Percentiles rank a stretch among this genome's conserved stretches.
phyloP scores from a whole-genome alignment of 129 eudicot genomes.

The Artemisia argyi region DNA sequence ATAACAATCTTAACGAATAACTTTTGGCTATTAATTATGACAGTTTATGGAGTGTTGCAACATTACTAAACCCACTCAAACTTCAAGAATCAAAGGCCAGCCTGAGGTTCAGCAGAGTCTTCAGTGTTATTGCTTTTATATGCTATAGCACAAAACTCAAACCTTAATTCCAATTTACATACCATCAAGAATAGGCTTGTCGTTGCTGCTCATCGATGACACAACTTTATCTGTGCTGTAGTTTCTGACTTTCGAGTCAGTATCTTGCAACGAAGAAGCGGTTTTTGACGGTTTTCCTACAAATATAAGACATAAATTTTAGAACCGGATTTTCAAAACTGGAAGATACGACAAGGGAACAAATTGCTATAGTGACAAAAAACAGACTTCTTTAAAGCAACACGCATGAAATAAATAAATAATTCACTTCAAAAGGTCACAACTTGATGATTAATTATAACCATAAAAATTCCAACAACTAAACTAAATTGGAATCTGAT shows the following conservation, averaged over 20 bases:
- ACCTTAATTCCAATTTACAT: constrained; percentile 18
- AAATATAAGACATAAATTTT: constrained; percentile 19
- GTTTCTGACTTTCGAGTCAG: constrained; percentile 29
- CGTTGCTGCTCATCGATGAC: constrained; percentile 24
- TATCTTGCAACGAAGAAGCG: constrained; percentile 33
- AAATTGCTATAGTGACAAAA: background rate
- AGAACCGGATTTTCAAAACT: constrained; percentile 4
- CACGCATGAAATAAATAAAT: background rate
- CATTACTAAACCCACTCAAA: too few species aligned
- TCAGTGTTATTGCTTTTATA: too few species aligned
- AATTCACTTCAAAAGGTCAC: background rate
- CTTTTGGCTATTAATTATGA: too few species aligned
- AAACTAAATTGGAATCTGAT: constrained; percentile 9
- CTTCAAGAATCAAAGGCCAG: too few species aligned
- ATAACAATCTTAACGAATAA: too few species aligned
- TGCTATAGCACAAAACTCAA: too few species aligned
- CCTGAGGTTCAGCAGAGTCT: too few species aligned
- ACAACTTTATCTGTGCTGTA: constrained; percentile 29
- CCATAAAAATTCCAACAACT: constrained; percentile 5
- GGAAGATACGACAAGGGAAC: constrained; percentile 2
- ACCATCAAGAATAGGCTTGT: constrained; percentile 70
- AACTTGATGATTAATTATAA: background rate
- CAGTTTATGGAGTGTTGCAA: too few species aligned
- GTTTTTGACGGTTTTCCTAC: constrained; percentile 36
- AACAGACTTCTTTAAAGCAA: background rate